Conservation (phyloP, 2,329 filamentous ascomycete species). For the Pseudogymnoascus sp. region DNA sequence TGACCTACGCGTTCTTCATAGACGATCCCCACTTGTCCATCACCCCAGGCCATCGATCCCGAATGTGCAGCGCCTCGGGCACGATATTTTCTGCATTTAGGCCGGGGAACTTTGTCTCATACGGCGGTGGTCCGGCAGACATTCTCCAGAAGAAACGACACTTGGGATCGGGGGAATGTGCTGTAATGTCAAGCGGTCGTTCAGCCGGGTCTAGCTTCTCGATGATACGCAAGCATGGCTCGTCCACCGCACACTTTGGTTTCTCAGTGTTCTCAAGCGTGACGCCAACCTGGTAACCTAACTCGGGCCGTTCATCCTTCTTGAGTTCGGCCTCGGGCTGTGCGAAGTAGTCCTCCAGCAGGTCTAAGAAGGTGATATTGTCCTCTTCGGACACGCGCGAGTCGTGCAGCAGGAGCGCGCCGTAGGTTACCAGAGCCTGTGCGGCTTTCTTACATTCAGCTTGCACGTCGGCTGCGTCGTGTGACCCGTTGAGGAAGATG, state of each 20-base stretch:
- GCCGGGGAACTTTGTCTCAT: slow-evolving; percentile 46
- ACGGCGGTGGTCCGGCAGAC: slow-evolving; percentile 43
- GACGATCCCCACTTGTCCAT: slow-evolving; percentile 38
- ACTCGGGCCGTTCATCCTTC: slow-evolving; percentile 48
- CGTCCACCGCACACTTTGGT: slow-evolving; percentile 56
- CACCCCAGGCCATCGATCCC: slow-evolving; percentile 23
- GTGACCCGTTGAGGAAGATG: slow-evolving; percentile 41
- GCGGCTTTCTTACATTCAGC: slow-evolving; percentile 49
- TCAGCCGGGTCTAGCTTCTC: slow-evolving; percentile 45
- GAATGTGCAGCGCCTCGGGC: slow-evolving; percentile 42
- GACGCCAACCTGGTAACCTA: slow-evolving; percentile 54
- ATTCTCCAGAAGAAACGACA: slow-evolving; percentile 59
- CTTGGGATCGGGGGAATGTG: slow-evolving; percentile 51
- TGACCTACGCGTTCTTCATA: slow-evolving; percentile 51
- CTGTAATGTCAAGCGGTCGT: slow-evolving; percentile 50
- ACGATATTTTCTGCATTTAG: slow-evolving; percentile 50
- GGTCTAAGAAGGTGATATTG: slow-evolving; percentile 51
- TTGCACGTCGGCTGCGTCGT: slow-evolving; percentile 37
- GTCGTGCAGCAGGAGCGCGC: slow-evolving; percentile 53
- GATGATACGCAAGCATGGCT: slow-evolving; percentile 52
- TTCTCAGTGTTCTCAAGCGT: slow-evolving; percentile 57
- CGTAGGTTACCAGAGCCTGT: slow-evolving; percentile 50
- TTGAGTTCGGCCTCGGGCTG: slow-evolving; percentile 42
- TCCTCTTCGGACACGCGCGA: slow-evolving; percentile 48
- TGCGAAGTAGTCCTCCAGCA: slow-evolving; percentile 59